phyloP scores from a whole-genome alignment of 108 stramenopile species.

The Pseudonitzschia delicatissima region DNA sequence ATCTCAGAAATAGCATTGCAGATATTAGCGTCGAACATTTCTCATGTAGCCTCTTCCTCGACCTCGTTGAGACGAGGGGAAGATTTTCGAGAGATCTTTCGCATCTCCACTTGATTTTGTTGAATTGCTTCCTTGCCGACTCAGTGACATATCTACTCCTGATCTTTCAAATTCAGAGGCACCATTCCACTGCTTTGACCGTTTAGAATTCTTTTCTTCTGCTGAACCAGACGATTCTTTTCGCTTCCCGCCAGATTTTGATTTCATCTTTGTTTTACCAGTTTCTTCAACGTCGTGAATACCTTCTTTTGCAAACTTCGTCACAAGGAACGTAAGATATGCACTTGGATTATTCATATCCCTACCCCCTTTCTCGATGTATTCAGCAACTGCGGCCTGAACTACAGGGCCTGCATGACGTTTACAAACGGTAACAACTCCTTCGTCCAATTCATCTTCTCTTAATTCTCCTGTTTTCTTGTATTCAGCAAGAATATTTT shows the following conservation, averaged over 20 bases:
- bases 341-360: slow-evolving; percentile 81
- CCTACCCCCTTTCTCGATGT: slow-evolving; percentile 69
- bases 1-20: no score
- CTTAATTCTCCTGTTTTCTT: slow-evolving; percentile 68
- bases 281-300: slow-evolving; percentile 31
- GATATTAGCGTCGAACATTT: slow-evolving; percentile 9
- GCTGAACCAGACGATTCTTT: not conserved
- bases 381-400: slow-evolving; percentile 65
- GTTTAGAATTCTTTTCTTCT: slow-evolving; percentile 15
- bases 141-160: slow-evolving; percentile 68
- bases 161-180: slow-evolving; percentile 42
- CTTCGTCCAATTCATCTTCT: slow-evolving; percentile 86
- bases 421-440: slow-evolving; percentile 75
- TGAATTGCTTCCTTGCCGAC: slow-evolving; percentile 10
- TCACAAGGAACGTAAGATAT: slow-evolving; percentile 69
- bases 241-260: not conserved
- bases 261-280: slow-evolving; percentile 9
- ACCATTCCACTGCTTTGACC: slow-evolving; percentile 21
- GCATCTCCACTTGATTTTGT: not conserved
- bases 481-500: slow-evolving; percentile 71
- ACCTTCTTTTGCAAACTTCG: slow-evolving; percentile 76
- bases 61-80: slow-evolving; percentile 68
- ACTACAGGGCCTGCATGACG: slow-evolving; percentile 80
- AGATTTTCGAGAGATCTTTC: slow-evolving; percentile 40
- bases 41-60: slow-evolving; percentile 57